phyloP scores from a whole-genome alignment of 78 protist genomes.

The Dictyostelium capitatum region DNA sequence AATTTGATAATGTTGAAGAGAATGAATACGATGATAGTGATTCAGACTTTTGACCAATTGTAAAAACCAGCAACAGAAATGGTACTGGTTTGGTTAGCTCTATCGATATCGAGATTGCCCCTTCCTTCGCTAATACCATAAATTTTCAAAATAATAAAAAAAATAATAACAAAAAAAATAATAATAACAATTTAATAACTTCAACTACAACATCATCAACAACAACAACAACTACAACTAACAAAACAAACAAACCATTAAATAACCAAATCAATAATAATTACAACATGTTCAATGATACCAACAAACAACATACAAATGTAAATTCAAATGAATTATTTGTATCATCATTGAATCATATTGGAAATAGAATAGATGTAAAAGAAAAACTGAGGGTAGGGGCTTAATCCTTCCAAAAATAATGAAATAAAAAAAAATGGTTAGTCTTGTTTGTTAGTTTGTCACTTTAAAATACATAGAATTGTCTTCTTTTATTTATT shows the following conservation, averaged over 20 bases:
- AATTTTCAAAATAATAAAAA: background rate
- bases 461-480: background rate
- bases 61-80: conserved; percentile 25
- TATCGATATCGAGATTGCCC: background rate
- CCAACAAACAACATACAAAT: background rate
- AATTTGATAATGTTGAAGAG: conserved; percentile 81
- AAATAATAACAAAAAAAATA: background rate
- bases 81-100: conserved; percentile 23
- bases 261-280: background rate
- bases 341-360: background rate
- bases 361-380: background rate
- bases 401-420: background rate
- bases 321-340: conserved; percentile 9
- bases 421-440: no score
- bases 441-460: background rate
- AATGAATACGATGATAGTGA: conserved; percentile 59
- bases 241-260: conserved; percentile 4
- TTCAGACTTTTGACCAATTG: conserved; percentile 58
- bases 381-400: background rate
- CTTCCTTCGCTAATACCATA: background rate
- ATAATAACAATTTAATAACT: background rate
- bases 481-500: no score
- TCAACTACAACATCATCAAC: background rate
- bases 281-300: conserved; percentile 5
- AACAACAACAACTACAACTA: background rate